Conservation (phyloP, 2,329 filamentous ascomycete genomes). For the Verticillium longisporum region DNA sequence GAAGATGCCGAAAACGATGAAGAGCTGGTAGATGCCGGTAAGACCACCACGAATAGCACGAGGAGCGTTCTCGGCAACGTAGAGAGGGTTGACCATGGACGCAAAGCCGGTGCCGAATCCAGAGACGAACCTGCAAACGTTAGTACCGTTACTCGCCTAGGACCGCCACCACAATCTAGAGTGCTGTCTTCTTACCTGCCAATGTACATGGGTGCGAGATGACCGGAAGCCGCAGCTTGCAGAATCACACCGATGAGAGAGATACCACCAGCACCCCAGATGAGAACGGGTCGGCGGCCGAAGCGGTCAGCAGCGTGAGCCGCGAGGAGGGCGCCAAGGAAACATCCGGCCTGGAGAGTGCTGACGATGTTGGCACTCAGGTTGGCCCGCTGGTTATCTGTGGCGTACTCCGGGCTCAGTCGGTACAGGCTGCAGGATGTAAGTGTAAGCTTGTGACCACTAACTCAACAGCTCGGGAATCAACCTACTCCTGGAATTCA, state of each 20-base stretch:
- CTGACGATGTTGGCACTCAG: constrained; percentile 12
- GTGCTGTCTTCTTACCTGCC: constrained; percentile 1
- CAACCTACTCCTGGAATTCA: constrained; percentile 12
- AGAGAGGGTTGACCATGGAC: constrained; percentile 36
- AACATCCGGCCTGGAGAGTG: constrained; percentile 17
- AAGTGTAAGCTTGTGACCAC: neutral
- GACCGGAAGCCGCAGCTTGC: constrained; percentile 6
- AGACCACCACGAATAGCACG: constrained; percentile 42
- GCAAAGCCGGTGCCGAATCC: constrained; percentile 43
- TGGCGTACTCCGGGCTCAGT: neutral
- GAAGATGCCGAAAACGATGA: constrained; percentile 3
- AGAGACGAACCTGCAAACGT: constrained; percentile 27
- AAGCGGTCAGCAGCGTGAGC: constrained; percentile 31
- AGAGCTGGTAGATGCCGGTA: constrained; percentile 39
- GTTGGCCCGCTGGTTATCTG: constrained; percentile 11
- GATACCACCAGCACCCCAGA: constrained; percentile 22
- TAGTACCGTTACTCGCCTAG: neutral
- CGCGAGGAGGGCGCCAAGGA: constrained; percentile 16
- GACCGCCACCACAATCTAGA: no score
- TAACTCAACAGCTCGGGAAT: neutral
- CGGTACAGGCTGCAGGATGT: neutral
- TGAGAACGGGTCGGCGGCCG: constrained; percentile 33
- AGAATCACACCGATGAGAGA: constrained; percentile 24
- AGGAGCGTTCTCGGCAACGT: constrained; percentile 33
- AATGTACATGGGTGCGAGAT: constrained; percentile 5